A percentile compares a stretch with the other conserved stretches of the same genome.
These are phyloP conservation scores for Vigna mungo DNA, from an alignment of 306 rosid genomes.

Conservation along the genomic window DNA sequence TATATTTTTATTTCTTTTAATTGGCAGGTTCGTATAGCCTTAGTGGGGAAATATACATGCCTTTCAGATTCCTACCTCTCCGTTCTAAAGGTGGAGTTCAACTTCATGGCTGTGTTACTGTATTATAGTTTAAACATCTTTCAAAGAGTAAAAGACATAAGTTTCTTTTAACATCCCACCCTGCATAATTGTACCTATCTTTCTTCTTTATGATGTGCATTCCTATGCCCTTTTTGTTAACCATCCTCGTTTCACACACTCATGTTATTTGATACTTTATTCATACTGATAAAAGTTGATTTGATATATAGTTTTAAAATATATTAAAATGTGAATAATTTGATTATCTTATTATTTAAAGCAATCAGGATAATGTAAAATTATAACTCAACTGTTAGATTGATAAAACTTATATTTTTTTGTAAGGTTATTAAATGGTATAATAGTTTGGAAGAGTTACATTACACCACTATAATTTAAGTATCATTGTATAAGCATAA, in stretches of 20 bases:
- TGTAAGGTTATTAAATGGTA: not conserved
- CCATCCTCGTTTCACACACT: not conserved
- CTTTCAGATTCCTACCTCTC: constrained; percentile 95
- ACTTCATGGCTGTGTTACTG: constrained; percentile 8
- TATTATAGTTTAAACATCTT: not conserved
- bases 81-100: constrained; percentile 68
- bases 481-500: not conserved
- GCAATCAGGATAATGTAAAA: not conserved
- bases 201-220: constrained; percentile 24
- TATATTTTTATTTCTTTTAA: constrained; percentile 19
- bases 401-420: not conserved
- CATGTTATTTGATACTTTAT: not conserved
- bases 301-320: not conserved
- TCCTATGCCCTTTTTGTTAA: constrained; percentile 7
- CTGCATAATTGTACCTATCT: not conserved
- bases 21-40: constrained; percentile 82
- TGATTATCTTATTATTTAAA: not conserved
- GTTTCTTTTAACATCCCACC: not conserved
- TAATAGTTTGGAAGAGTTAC: not conserved
- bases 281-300: not conserved
- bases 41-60: constrained; percentile 93
- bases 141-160: not conserved
- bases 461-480: not conserved
- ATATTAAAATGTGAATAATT: constrained; percentile 1
- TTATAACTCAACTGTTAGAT: not conserved